A percentile compares a stretch with the other conserved stretches of the same genome.
Evolutionary conservation across 192 early-diverging fungal genomes (phyloP).

Genomic region (Coemansia sp.): DNA sequence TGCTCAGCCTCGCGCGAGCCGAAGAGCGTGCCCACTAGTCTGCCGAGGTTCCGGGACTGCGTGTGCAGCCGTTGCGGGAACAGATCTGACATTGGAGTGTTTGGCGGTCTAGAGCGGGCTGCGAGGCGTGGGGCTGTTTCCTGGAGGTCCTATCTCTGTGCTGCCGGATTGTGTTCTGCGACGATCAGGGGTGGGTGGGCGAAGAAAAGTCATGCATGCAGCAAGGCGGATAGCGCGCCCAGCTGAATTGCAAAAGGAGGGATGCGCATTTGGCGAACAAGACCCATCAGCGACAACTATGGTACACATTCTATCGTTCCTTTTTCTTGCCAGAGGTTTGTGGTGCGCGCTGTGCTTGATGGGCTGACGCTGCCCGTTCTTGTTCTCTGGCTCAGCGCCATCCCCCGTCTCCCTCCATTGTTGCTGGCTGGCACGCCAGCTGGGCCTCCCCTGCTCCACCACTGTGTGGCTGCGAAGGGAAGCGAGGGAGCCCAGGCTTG

Average conservation of each 20-base stretch:
- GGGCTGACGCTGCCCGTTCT: not conserved
- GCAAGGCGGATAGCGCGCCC: not conserved
- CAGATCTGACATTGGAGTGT: constrained; percentile 9
- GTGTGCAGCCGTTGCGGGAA: constrained; percentile 6
- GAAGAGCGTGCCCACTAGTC: constrained; percentile 31
- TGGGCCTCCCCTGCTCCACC: too few species aligned
- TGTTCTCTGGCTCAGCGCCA: not conserved
- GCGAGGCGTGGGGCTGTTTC: not conserved
- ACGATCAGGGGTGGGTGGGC: not conserved
- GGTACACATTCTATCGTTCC: not conserved
- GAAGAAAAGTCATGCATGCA: not conserved
- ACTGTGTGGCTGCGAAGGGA: too few species aligned
- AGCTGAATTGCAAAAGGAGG: not conserved
- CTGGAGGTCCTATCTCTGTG: not conserved
- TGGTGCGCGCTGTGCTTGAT: too few species aligned
- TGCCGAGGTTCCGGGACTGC: constrained; percentile 21
- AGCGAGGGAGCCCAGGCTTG: too few species aligned
- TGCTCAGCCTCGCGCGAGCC: constrained; percentile 15
- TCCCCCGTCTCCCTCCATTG: not conserved
- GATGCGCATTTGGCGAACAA: constrained; percentile 7
- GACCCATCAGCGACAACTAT: constrained; percentile 9
- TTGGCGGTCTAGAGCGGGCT: constrained; percentile 2
- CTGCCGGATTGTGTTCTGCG: not conserved
- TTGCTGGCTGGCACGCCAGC: too few species aligned
- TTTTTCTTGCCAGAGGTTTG: too few species aligned